Percentiles rank a stretch among this genome's conserved stretches.
phyloP scores from a whole-genome alignment of 306 rosid species.

The Cucumis sativus region Cucumber_9930_V3 NC_026655.2:22716001-22716500 shows the following conservation, averaged over 20 bases:
- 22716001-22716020: no score
- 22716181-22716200: not conserved
- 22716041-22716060: no score
- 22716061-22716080: no score
- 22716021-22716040: no score
- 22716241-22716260: not conserved
- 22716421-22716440: conserved; percentile 6
- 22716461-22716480: conserved; percentile 1
- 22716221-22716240: not conserved
- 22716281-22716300: not conserved
- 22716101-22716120: not conserved
- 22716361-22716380: not conserved
- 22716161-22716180: not conserved
- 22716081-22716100: not conserved
- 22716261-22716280: not conserved
- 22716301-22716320: conserved; percentile 1
- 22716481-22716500: not conserved
- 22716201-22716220: not conserved
- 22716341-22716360: not conserved
- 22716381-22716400: not conserved
- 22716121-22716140: not conserved
- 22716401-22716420: not conserved
- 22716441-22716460: conserved; percentile 1
- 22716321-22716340: conserved; percentile 5
- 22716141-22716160: not conserved